Base-by-base conservation (phyloP, 306 rosid species). In the Medicago arabica region DNA sequence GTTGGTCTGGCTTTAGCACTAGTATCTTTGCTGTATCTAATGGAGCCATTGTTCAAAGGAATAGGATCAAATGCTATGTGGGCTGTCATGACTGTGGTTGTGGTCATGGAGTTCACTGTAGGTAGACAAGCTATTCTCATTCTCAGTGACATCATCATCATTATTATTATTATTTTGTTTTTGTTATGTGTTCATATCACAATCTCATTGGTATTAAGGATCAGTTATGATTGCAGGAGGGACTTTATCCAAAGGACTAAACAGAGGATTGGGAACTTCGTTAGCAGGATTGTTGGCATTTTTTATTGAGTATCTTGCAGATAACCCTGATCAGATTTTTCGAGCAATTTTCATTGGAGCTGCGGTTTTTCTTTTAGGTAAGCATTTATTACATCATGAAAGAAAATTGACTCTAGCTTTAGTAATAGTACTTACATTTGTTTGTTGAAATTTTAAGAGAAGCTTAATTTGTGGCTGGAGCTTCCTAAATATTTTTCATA, bases 11-110 rank as follows among this genome's bases (percentile, higher is more conserved):
- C 98, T 69, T 69, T 91, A 76, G 85, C 98, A 58, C 74, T 91
- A n/a, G 94, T 88, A 43, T 91, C 97, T 44, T 76, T 91, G 85
- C 8, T 93, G 17, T 91, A 89, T 82, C 84, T 93, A 28, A 28
- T 82, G 76, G 88, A 91, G 58, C 93, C 97, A 31, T 83, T 88
- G 81, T 92, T 80, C 86, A 46, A 83, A 64, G 91, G 96, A 17
- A 66, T 88, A 39, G 97, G 98, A 0, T 28, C 76, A 40, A 89
- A 82, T 78, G 96, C 97, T 53, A 87, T 89, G 69, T 93, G 96
- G 98, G 97, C 98, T 65, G 92, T 93, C 83, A 89, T 93, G 96
- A 93, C 98, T 44, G 98, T 93, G 34, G 98, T 91, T 61, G 94
- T 93, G 74, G 98, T 93, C 10, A 86, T 91, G 9, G 98, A 93